Evolutionary conservation across 2,329 filamentous ascomycete genomes (phyloP).

Genomic region (Aspergillus oerlinghausenensis): DNA sequence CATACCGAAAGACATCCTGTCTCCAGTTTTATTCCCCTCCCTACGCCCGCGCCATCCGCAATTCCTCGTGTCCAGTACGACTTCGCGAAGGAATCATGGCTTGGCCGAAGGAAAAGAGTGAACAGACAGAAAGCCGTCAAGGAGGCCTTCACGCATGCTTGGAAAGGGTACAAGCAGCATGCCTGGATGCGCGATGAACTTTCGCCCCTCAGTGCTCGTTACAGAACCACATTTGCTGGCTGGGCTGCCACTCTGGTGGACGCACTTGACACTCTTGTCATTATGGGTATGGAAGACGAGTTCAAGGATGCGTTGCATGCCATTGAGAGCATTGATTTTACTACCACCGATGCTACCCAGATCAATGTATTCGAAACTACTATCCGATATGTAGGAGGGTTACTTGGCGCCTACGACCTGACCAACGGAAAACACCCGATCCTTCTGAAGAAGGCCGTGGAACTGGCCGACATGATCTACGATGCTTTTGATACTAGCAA

Average conservation of each 20-base stretch:
- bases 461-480: constrained; percentile 76
- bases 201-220: constrained; percentile 62
- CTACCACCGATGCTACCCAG: constrained; percentile 58
- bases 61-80: constrained; percentile 74
- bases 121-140: constrained; percentile 65
- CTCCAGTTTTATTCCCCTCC: constrained; percentile 64
- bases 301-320: constrained; percentile 72
- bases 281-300: constrained; percentile 72
- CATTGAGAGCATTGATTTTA: constrained; percentile 75
- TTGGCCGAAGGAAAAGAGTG: constrained; percentile 57
- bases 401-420: constrained; percentile 81
- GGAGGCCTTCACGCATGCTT: constrained; percentile 69
- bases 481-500: constrained; percentile 88
- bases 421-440: constrained; percentile 66
- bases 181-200: constrained; percentile 89
- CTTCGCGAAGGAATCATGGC: constrained; percentile 61
- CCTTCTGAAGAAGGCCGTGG: constrained; percentile 72
- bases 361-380: constrained; percentile 90
- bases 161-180: constrained; percentile 74
- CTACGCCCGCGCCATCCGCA: constrained; percentile 61
- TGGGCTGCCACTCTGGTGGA: constrained; percentile 89
- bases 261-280: constrained; percentile 75
- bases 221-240: constrained; percentile 80
- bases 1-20: constrained; percentile 73
- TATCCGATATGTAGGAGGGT: constrained; percentile 84